phyloP scores from a whole-genome alignment of 257 asterid genomes.

The Nicotiana paniculata region DNA sequence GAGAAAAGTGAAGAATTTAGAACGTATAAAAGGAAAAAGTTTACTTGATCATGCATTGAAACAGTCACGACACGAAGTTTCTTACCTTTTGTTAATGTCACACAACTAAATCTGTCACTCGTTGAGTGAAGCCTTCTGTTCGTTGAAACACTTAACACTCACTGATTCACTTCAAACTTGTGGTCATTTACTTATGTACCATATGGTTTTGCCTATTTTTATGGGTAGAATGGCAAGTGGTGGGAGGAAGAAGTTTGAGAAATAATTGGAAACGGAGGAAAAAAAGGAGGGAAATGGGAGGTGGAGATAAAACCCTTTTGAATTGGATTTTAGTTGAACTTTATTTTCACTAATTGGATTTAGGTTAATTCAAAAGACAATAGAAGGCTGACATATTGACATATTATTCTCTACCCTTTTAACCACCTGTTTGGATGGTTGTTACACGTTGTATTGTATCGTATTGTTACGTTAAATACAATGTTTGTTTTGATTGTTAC shows the following conservation, averaged over 20 bases:
- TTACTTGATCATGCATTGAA: background rate
- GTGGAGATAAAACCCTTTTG: background rate
- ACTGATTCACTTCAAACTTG: background rate
- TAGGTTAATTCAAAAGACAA: background rate
- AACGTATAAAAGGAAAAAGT: background rate
- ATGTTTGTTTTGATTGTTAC: too few relatives aligned
- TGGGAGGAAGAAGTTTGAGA: background rate
- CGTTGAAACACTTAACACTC: fast-evolving
- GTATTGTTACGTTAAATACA: too few relatives aligned
- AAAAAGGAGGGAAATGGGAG: background rate
- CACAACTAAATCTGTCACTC: background rate
- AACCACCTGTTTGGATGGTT: too few relatives aligned
- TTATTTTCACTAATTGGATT: background rate
- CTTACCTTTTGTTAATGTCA: background rate
- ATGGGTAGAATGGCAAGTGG: background rate
- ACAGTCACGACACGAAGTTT: background rate
- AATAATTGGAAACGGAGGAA: background rate
- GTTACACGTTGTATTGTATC: too few relatives aligned
- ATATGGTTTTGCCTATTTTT: too few relatives aligned
- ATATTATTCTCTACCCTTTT: too few relatives aligned
- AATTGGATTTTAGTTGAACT: background rate
- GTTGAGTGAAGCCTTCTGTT: background rate
- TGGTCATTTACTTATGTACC: too few relatives aligned
- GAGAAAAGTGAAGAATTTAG: background rate
- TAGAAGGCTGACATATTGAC: background rate